Evolutionary conservation across 1,284 basidiomycete species (phyloP).

Genomic region (Pisolithus thermaeus): DNA sequence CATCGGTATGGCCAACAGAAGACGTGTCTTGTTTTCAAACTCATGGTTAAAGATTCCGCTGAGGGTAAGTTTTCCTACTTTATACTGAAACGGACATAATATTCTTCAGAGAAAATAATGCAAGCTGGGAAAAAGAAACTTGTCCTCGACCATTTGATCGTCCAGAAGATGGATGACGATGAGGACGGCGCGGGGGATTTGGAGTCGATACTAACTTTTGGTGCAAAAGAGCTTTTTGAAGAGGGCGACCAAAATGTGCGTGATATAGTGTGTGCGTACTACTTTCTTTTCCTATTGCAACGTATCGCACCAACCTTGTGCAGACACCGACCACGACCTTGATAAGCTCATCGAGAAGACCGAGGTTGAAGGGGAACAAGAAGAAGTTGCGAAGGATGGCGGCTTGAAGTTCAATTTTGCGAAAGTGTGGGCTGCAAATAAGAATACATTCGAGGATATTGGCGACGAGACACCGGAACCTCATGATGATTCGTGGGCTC

Average conservation of each 20-base stretch:
- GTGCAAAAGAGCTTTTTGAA: slow-evolving; percentile 77
- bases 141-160: slow-evolving; percentile 86
- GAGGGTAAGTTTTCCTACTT: slow-evolving; percentile 53
- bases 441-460: slow-evolving; percentile 63
- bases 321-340: slow-evolving; percentile 75
- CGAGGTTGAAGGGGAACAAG: slow-evolving; percentile 63
- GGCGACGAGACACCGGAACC: slow-evolving; percentile 39
- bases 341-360: slow-evolving; percentile 81
- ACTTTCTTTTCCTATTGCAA: neutral
- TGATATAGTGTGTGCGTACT: slow-evolving; percentile 68
- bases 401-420: slow-evolving; percentile 72
- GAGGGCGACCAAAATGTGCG: slow-evolving; percentile 43
- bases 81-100: slow-evolving; percentile 2
- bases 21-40: slow-evolving; percentile 83
- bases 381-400: slow-evolving; percentile 40
- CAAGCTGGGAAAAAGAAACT: slow-evolving; percentile 88
- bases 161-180: slow-evolving; percentile 85
- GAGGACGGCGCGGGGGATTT: slow-evolving; percentile 69
- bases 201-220: slow-evolving; percentile 77
- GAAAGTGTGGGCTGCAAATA: slow-evolving; percentile 81
- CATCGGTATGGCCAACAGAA: slow-evolving; percentile 82
- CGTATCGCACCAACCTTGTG: slow-evolving; percentile 58
- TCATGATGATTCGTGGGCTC: slow-evolving; percentile 73
- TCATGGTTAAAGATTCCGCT: slow-evolving; percentile 86
- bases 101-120: slow-evolving; percentile 70